phyloP scores from a whole-genome alignment of 2,329 filamentous ascomycete species.

The Colletotrichum karsti region DNA sequence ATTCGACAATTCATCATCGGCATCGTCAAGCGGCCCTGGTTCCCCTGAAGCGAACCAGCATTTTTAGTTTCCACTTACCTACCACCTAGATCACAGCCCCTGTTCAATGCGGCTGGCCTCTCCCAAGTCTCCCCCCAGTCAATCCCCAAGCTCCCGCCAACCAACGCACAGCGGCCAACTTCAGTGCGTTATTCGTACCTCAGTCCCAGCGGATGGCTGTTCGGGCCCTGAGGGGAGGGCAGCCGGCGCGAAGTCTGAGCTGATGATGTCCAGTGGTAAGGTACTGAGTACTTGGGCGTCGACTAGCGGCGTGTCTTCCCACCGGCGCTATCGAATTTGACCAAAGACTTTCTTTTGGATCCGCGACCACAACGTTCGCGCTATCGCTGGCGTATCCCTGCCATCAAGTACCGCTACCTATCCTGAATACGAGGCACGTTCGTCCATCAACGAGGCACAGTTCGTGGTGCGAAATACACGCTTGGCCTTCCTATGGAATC shows the following conservation, averaged over 20 bases:
- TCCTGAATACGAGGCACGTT: conserved; percentile 30
- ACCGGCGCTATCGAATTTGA: conserved; percentile 22
- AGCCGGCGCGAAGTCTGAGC: no score
- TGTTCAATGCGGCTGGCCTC: conserved; percentile 20
- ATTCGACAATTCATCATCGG: conserved; percentile 22
- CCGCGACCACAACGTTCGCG: conserved; percentile 13
- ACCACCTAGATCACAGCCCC: conserved; percentile 13
- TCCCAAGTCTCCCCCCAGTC: not conserved
- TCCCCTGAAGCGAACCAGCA: conserved; percentile 23
- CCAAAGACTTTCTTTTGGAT: conserved; percentile 16
- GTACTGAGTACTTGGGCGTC: conserved; percentile 15
- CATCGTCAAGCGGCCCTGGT: conserved; percentile 3
- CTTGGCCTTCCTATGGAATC: no score
- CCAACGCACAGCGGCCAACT: no score
- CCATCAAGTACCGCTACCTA: conserved; percentile 25
- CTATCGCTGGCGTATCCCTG: conserved; percentile 25
- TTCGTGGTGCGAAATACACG: not conserved
- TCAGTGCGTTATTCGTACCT: not conserved
- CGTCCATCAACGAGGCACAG: not conserved
- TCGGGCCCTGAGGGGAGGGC: not conserved
- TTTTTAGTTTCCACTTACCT: not conserved
- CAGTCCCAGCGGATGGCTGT: no score
- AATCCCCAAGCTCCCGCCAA: no score
- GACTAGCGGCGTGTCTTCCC: conserved; percentile 24
- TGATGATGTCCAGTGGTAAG: no score